Evolutionary conservation across 805 yeast species (phyloP).

Genomic region (Candida hungchunana): DNA sequence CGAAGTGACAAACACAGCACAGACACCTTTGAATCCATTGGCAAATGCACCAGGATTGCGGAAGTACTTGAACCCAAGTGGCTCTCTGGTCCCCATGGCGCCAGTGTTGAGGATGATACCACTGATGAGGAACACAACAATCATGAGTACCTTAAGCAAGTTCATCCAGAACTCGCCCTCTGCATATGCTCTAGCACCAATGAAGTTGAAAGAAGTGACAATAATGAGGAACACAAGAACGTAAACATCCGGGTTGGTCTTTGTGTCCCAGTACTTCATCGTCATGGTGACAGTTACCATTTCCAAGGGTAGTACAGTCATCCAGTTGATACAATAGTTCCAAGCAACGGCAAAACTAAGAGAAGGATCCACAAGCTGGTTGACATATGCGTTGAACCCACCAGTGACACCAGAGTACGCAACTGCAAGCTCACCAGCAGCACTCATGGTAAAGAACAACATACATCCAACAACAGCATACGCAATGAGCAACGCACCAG

Average conservation of each 20-base stretch:
- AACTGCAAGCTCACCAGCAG: slow-evolving; percentile 67
- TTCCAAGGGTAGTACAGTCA: slow-evolving; percentile 58
- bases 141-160: slow-evolving; percentile 57
- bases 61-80: slow-evolving; percentile 50
- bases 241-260: slow-evolving; percentile 54
- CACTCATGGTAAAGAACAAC: slow-evolving; percentile 55
- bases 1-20: slow-evolving; percentile 48
- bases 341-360: slow-evolving; percentile 58
- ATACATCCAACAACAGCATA: slow-evolving; percentile 53
- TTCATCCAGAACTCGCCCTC: slow-evolving; percentile 66
- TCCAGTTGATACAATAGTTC: slow-evolving; percentile 62
- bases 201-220: slow-evolving; percentile 37
- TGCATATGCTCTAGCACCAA: slow-evolving; percentile 56
- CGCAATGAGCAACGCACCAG: slow-evolving; percentile 48
- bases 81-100: slow-evolving; percentile 39
- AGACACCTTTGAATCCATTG: slow-evolving; percentile 52
- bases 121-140: slow-evolving; percentile 53
- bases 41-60: slow-evolving; percentile 50
- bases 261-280: slow-evolving; percentile 51
- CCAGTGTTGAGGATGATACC: slow-evolving; percentile 43
- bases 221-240: slow-evolving; percentile 48
- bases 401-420: slow-evolving; percentile 55
- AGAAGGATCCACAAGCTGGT: slow-evolving; percentile 50
- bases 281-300: slow-evolving; percentile 63
- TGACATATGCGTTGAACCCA: slow-evolving; percentile 58